Base-by-base conservation (phyloP, 2,329 filamentous ascomycete species). In the Microdochium nivale region DNA sequence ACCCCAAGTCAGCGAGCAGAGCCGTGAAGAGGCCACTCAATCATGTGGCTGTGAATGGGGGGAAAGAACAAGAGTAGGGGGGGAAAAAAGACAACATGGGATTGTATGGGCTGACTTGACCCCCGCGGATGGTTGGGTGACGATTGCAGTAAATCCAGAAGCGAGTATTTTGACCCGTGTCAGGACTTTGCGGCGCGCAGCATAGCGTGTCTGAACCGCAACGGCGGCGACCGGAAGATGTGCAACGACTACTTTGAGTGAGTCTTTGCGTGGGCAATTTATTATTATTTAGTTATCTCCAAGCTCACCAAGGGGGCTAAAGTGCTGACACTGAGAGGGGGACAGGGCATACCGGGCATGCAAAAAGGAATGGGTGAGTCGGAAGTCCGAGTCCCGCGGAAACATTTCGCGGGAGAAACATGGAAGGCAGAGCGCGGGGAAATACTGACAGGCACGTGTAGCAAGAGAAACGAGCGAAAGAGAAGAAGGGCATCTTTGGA, bases 201-300 rank as follows among this genome's bases (percentile, higher is more conserved):
- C 70, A 84, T 96, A 59, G 85, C 83, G 67, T 99, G 94, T 64
- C 73, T 99, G 64, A 86, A 90, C 65, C 82, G 94, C 23, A 99
- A 99, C 67, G 84, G 80, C 23, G 91, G 88, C 14, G 90, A 97
- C 65, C 81, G 84, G 58, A 76, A 84, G n/a, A 87, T 97, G 87
- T 99, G 94, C 66, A 78, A 79, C 57, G 92, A 97, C 68, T 97
- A 95, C 66, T 97, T 99, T 65, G 89, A 96, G 90, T 96, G 67
- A 70, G 88, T 70, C 53, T 30, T 30, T 30, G 27, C 5, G 11
- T 30, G 27, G 27, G 27, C 5, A n/a, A n/a, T n/a, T n/a, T n/a
- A n/a, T 33, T 33, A 33, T 9, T 9, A 16, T 9, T 9, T 33
- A 16, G 32, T 33, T 33, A 16, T 33, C 9, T 33, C 16, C 16